A percentile compares a stretch with the other conserved stretches of the same genome.
phyloP scores from a whole-genome alignment of 108 stramenopile genomes.

The Nannochloropsis oceanica region DNA sequence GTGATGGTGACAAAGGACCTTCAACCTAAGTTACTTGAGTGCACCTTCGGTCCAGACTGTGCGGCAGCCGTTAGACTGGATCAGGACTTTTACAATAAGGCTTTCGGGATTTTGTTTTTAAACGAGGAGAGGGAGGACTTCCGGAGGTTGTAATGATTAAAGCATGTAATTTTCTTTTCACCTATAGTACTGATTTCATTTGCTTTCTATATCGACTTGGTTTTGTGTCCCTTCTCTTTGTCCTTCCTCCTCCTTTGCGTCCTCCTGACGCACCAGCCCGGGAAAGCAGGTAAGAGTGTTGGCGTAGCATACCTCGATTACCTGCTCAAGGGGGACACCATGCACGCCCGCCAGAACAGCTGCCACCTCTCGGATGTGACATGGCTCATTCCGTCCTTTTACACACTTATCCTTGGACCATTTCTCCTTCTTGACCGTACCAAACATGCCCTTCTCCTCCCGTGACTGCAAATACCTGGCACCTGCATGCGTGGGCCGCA shows the following conservation, averaged over 20 bases:
- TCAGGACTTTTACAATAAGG: neutral
- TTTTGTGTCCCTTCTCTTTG: no score
- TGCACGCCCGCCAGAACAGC: neutral
- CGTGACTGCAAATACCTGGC: neutral
- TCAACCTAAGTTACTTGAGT: neutral
- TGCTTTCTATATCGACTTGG: no score
- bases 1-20: neutral
- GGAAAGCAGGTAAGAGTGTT: neutral
- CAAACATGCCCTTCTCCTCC: neutral
- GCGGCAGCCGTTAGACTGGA: neutral
- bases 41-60: neutral
- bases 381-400: neutral
- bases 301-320: neutral
- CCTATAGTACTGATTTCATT: no score
- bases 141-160: neutral
- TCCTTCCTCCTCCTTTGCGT: no score
- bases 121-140: neutral
- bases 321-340: neutral
- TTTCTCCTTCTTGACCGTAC: slow-evolving; percentile 1
- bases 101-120: neutral
- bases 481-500: slow-evolving; percentile 20
- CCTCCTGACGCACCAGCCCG: neutral
- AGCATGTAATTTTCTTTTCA: no score
- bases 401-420: slow-evolving; percentile 8
- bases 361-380: neutral